These are phyloP conservation scores for Lentinus tigrinus DNA, from an alignment of 768 basidiomycete genomes.

Conservation along the genomic window DNA sequence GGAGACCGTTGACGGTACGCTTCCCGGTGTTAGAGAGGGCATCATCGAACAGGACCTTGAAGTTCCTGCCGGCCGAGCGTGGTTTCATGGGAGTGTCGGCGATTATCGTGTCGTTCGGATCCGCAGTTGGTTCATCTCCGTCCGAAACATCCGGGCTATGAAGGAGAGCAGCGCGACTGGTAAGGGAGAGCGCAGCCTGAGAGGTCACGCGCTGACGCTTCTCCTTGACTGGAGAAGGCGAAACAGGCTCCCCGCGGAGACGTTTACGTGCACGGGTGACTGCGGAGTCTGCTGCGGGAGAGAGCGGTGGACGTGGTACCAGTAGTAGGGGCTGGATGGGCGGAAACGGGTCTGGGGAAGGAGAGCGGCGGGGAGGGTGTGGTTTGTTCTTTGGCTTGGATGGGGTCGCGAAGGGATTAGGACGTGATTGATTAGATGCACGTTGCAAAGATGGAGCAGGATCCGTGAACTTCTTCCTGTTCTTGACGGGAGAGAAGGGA, in stretches of 20 bases:
- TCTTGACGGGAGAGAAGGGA: conserved; percentile 79
- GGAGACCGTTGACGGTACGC: conserved; percentile 4
- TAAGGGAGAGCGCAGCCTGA: conserved; percentile 39
- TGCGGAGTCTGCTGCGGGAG: conserved; percentile 36
- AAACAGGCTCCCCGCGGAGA: conserved; percentile 78
- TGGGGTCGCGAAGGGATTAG: conserved; percentile 50
- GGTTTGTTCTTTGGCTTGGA: conserved; percentile 28
- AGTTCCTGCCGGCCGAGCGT: conserved; percentile 54
- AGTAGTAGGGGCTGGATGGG: conserved; percentile 28
- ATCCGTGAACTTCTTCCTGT: conserved; percentile 43
- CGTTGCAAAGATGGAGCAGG: conserved; percentile 13
- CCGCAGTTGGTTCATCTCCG: conserved; percentile 27
- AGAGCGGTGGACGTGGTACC: conserved; percentile 11
- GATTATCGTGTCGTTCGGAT: conserved; percentile 47
- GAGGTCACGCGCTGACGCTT: conserved; percentile 62
- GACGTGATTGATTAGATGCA: conserved; percentile 22
- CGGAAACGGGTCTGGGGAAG: conserved; percentile 44
- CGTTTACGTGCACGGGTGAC: conserved; percentile 75
- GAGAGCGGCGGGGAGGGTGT: conserved; percentile 24
- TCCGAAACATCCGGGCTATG: conserved; percentile 37
- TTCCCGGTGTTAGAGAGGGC: conserved; percentile 12
- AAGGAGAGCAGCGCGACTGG: conserved; percentile 30
- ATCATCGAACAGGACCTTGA: conserved; percentile 67
- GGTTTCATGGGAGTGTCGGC: conserved; percentile 72
- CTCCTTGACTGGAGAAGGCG: conserved; percentile 77